A percentile compares a stretch with the other conserved stretches of the same genome.
Conservation (phyloP, 2,329 filamentous ascomycete genomes). For the Scytalidium lignicola region DNA sequence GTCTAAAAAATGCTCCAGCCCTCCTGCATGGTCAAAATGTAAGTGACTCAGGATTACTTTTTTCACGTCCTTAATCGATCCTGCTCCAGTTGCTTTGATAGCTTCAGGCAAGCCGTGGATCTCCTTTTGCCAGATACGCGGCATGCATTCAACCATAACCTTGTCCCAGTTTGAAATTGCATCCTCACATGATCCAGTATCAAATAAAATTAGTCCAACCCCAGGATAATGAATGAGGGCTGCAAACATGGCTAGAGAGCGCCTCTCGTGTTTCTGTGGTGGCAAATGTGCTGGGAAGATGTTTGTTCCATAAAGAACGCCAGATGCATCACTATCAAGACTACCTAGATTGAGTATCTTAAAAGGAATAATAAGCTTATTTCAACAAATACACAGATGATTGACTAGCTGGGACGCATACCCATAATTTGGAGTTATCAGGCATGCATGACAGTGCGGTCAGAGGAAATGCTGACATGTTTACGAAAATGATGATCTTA, state of each 20-base stretch:
- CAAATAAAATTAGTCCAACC: background rate
- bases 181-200: background rate
- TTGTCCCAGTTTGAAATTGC: background rate
- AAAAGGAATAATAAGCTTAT: no score
- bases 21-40: slow-evolving; percentile 41
- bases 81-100: slow-evolving; percentile 7
- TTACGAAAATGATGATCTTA: no score
- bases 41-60: slow-evolving; percentile 39
- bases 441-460: no score
- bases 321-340: background rate
- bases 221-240: slow-evolving; percentile 1
- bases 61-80: slow-evolving; percentile 37
- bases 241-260: background rate
- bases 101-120: slow-evolving; percentile 7
- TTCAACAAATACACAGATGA: no score
- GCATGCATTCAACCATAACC: background rate
- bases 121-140: background rate
- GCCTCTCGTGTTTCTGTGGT: background rate
- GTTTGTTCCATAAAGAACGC: background rate
- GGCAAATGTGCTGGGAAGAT: background rate
- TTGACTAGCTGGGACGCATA: no score
- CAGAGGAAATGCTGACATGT: no score
- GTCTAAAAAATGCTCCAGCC: slow-evolving; percentile 35
- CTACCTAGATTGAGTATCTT: background rate
- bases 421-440: no score